Evolutionary conservation across 768 basidiomycete genomes (phyloP), one percentile per base, ranked within the genome.

Genomic region (Amanita pseudoporphyria): DNA sequence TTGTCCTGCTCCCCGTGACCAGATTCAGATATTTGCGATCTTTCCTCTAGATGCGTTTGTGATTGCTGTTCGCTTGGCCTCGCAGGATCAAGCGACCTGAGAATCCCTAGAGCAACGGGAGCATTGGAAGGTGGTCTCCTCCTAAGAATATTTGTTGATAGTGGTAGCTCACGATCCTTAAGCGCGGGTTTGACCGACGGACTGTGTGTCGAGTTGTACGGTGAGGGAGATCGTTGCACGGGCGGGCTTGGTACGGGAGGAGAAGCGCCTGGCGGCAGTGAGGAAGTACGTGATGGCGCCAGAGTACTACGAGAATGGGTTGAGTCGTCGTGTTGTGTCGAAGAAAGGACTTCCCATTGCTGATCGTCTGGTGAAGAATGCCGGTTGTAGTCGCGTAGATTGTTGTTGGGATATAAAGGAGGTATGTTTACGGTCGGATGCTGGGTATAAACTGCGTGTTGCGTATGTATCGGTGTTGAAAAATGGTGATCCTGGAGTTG

Each of bases 41-140:
- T 60, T 39, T 72, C 65, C 44, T 71, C 69, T 6, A 67, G 67
- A 9, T 58, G 54, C 1, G 64, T 53, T 37, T 56, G 56, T 48
- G 53, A 45, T 36, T 58, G 30, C 64, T 71, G 12, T 52, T 65
- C 6, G 45, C 49, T 14, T 50, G 54, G 6, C 54, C 57, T 56
- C 0, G 66, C 71, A 0, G 85, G 82, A 49, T 87, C 84, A 13
- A 87, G 67, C 2, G 85, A 71, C 40, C 68, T 70, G 49, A 85
- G 67, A 39, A 84, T 81, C 16, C 74, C 76, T 12, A 82, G 60
- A 0, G 79, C 76, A 9, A 64, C 69, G 1, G 67, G 67, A 1
- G 67, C 62, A 46, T 62, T 54, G 6, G 61, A 53, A 14, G 56
- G 58, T 2, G 35, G 65, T 54, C 61, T 63, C 16, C 54, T 56